These are phyloP conservation scores for Leccinum disarticulatum DNA, from an alignment of 768 basidiomycete species.

Conservation along the genomic window DNA sequence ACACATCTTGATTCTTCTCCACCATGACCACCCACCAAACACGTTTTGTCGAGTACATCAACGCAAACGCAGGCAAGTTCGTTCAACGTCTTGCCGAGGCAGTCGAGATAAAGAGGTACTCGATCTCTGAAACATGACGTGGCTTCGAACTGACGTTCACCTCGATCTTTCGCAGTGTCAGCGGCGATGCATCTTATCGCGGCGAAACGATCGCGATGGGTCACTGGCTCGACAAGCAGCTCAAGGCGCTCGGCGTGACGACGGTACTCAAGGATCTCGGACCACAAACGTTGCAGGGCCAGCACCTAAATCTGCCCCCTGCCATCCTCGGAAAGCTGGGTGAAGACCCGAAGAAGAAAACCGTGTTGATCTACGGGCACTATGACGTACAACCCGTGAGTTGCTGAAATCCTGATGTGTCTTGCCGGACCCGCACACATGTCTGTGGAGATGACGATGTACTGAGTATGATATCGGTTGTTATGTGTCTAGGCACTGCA, in stretches of 20 bases:
- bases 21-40: constrained; percentile 37
- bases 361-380: constrained; percentile 90
- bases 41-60: constrained; percentile 51
- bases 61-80: constrained; percentile 68
- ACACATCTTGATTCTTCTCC: background rate
- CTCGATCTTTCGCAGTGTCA: constrained; percentile 45
- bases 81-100: constrained; percentile 79
- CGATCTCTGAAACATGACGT: background rate
- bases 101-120: constrained; percentile 78
- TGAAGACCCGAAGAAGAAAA: constrained; percentile 86
- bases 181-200: constrained; percentile 69
- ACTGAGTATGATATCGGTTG: background rate
- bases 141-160: background rate
- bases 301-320: constrained; percentile 75
- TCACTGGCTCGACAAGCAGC: constrained; percentile 71
- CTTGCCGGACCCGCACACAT: background rate
- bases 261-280: constrained; percentile 78
- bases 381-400: constrained; percentile 90
- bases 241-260: constrained; percentile 75
- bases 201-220: constrained; percentile 85
- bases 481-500: constrained; percentile 36
- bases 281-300: constrained; percentile 67
- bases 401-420: background rate
- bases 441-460: background rate
- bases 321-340: constrained; percentile 83